These are phyloP conservation scores for Cymbidium sinense DNA, from an alignment of 106 monocot genomes.

Conservation along the genomic window DNA sequence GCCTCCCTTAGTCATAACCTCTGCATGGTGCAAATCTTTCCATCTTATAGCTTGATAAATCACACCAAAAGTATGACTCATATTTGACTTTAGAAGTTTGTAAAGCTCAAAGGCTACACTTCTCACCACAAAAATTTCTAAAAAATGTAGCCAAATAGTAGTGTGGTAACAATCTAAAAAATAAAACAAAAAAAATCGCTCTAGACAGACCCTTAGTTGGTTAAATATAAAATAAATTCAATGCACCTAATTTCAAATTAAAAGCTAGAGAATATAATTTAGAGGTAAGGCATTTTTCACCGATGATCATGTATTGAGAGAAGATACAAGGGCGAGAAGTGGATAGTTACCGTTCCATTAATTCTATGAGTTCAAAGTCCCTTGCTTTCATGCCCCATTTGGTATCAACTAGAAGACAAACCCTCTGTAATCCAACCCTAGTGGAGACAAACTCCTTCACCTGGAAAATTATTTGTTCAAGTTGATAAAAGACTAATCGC, in stretches of 20 bases:
- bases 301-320: neutral
- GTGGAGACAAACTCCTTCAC: conserved; percentile 98
- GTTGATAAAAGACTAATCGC: neutral
- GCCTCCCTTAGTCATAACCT: neutral
- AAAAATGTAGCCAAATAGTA: too few species aligned
- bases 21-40: neutral
- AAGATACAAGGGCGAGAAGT: neutral
- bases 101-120: neutral
- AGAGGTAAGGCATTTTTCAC: neutral
- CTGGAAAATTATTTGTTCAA: conserved; percentile 21
- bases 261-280: neutral
- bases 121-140: neutral
- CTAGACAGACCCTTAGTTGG: neutral
- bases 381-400: conserved; percentile 97
- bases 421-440: conserved; percentile 65
- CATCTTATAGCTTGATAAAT: neutral
- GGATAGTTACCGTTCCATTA: conserved; percentile 81
- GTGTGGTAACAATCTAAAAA: too few species aligned
- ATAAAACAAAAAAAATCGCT: too few species aligned
- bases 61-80: neutral
- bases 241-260: neutral
- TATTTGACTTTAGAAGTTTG: neutral
- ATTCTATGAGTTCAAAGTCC: conserved; percentile 86
- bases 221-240: neutral
- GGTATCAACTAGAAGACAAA: conserved; percentile 95